These are phyloP conservation scores for Daldinia sp. DNA, from an alignment of 2,329 filamentous ascomycete species.

Conservation along the genomic window DNA sequence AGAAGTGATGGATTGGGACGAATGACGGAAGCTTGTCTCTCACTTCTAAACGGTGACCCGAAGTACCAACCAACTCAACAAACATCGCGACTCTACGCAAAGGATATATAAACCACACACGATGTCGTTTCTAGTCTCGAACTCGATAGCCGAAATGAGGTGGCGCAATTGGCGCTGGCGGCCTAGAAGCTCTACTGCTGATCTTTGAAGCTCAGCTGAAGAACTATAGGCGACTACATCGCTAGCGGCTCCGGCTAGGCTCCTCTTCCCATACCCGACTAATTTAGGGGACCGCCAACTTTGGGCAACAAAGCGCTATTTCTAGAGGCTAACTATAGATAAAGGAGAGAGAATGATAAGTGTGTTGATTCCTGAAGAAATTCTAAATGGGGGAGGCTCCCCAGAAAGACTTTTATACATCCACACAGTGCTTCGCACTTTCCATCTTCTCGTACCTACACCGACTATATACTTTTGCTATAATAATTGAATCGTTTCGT, in stretches of 20 bases:
- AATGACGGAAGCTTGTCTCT: background rate
- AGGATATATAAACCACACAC: constrained; percentile 2
- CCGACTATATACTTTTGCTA: background rate
- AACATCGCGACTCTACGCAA: background rate
- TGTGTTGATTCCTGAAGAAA: no score
- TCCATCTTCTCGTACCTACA: no score
- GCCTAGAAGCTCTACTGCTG: background rate
- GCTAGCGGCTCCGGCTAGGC: constrained; percentile 11
- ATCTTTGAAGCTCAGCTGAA: constrained; percentile 9
- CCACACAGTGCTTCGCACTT: no score
- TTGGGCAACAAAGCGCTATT: background rate
- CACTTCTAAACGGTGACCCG: background rate
- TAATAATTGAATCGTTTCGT: background rate
- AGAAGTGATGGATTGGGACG: background rate
- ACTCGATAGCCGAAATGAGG: background rate
- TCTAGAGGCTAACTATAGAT: background rate
- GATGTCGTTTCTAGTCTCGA: background rate
- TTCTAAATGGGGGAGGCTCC: no score
- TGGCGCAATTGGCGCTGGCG: background rate
- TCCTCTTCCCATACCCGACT: background rate
- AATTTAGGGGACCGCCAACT: background rate
- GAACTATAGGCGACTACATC: background rate
- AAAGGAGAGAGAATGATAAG: no score
- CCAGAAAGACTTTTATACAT: no score
- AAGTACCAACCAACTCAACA: background rate